Percentiles rank a stretch among this genome's conserved stretches.
phyloP scores from a whole-genome alignment of 306 rosid genomes.

The Citrullus colocynthis region DNA sequence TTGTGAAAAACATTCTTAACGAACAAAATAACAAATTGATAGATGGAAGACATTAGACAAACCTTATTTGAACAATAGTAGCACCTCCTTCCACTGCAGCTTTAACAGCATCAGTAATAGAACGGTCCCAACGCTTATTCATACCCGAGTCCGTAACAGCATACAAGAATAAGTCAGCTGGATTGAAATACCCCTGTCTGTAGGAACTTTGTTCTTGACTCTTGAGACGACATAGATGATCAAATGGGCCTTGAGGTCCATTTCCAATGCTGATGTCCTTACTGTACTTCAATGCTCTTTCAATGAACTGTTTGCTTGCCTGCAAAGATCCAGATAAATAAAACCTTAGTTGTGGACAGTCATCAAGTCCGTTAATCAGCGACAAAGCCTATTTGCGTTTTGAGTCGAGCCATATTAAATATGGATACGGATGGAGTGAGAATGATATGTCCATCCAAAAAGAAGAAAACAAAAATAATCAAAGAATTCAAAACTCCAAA shows the following conservation, averaged over 20 bases:
- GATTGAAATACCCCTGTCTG: slow-evolving; percentile 44
- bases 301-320: slow-evolving; percentile 58
- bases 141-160: slow-evolving; percentile 82
- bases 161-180: slow-evolving; percentile 54
- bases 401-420: neutral
- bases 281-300: slow-evolving; percentile 61
- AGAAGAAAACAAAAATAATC: neutral
- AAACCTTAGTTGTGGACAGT: neutral
- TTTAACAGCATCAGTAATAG: slow-evolving; percentile 77
- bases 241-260: slow-evolving; percentile 86
- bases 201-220: slow-evolving; percentile 20
- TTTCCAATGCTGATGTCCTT: slow-evolving; percentile 64
- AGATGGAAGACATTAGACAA: slow-evolving; percentile 6
- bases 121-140: slow-evolving; percentile 81
- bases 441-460: neutral
- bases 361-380: neutral
- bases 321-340: slow-evolving; percentile 25
- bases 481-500: neutral
- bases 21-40: neutral
- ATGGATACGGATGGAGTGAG: neutral
- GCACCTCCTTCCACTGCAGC: slow-evolving; percentile 91
- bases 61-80: slow-evolving; percentile 87
- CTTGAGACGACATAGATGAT: slow-evolving; percentile 57
- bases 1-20: neutral
- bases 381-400: neutral